Conservation (phyloP, 805 yeast species). For the Saccharomycopsis fodiens region DNA sequence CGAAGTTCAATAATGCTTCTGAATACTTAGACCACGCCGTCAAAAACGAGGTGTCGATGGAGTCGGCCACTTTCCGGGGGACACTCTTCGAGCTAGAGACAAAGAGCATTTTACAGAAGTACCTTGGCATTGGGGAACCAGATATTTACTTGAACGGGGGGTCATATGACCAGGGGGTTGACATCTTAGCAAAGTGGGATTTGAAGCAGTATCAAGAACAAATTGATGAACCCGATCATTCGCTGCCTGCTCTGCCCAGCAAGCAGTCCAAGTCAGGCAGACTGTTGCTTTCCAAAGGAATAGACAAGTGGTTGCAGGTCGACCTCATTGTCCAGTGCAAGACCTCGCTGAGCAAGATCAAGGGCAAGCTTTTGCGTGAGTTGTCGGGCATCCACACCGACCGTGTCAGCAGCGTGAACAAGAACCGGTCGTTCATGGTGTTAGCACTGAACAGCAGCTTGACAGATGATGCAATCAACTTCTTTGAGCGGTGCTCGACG, state of each 20-base stretch:
- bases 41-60: conserved; percentile 3
- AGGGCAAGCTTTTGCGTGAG: conserved; percentile 15
- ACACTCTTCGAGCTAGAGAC: conserved; percentile 16
- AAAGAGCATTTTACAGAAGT: conserved; percentile 5
- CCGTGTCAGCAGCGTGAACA: not conserved
- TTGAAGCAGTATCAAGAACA: conserved; percentile 5
- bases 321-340: conserved; percentile 18
- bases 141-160: conserved; percentile 17
- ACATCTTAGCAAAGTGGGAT: conserved; percentile 19
- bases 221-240: not conserved
- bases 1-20: not conserved
- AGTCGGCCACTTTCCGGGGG: conserved; percentile 16
- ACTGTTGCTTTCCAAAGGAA: not conserved
- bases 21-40: conserved; percentile 9
- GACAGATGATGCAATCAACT: conserved; percentile 12
- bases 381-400: conserved; percentile 10
- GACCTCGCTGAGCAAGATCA: conserved; percentile 14
- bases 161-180: conserved; percentile 19
- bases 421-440: conserved; percentile 5
- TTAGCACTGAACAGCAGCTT: conserved; percentile 10
- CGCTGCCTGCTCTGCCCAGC: not conserved
- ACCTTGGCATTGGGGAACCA: not conserved
- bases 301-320: not conserved
- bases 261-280: not conserved
- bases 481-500: conserved; percentile 5